Evolutionary conservation across 345 rosid species (phyloP), one percentile per base, ranked within the genome.

Genomic region (Erysimum cheiranthoides): DNA sequence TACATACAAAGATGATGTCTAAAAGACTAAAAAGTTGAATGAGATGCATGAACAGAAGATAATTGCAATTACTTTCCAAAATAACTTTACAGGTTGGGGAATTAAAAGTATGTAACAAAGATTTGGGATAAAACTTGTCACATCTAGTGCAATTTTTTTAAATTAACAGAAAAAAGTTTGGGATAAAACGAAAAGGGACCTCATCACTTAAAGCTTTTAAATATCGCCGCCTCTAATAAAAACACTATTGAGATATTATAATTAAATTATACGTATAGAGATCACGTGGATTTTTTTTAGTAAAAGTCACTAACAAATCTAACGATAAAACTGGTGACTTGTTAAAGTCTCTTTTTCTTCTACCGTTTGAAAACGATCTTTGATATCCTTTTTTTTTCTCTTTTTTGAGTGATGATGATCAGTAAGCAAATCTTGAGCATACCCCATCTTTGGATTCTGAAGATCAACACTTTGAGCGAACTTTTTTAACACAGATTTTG

Each of bases 361-460:
- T 53, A 76, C 70, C 12, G 32, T 53, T 76, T 43, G 79, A 76
- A 40, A 68, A 69, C 6, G 42, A 76, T 52, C 25, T 76, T 69
- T 69, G 58, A 61, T n/a, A n/a, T 69, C 56, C 21, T 72, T 6
- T 49, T 34, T 4, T 60, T 31, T 68, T 58, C 3, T 17, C 21
- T 10, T 60, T 61, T 69, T 35, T 52, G 79, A 61, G 71, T 77
- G 76, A 70, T 63, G 71, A 76, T 63, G 80, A 77, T 70, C 72
- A 46, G 72, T 77, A 77, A 77, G 66, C 71, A 70, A 64, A 77
- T 77, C 80, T 70, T 63, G 67, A 46, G 80, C 67, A 57, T 70
- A 57, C 76, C 80, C 80, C 80, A 77, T 77, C 27, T 47, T 64
- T 2, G 30, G 80, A 77, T 77, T 63, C 71, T 70, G 42, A 56